Evolutionary conservation across 148 eudicot genomes (phyloP), one percentile per base, ranked within the genome.

Genomic region (Talinum fruticosum): DNA sequence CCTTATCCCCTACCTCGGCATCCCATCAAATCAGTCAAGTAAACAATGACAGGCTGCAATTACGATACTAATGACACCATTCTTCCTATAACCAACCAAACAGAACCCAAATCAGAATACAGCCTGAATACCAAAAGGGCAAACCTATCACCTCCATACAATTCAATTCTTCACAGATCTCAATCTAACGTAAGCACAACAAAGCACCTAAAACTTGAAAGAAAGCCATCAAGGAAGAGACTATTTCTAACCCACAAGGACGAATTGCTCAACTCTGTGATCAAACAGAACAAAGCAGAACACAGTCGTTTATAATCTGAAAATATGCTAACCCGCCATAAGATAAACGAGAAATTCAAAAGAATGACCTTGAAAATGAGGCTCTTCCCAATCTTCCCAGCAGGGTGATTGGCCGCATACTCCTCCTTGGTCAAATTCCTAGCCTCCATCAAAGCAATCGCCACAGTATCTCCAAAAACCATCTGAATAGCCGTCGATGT

Each of bases 401-500:
- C 98, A 2, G 98, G 99, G 74, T 96, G 97, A 82, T 96, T 96
- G 15, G 93, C 84, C 1, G 99, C 98, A 61, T 96, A 96, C 82
- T 89, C 90, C 33, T 96, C 90, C 81, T 71, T 89, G 1, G 79
- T 96, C 90, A 96, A 87, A 77, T 84, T 88, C 86, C 90, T 87
- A 1, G 98, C 98, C 23, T 82, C 86, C 98, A 96, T 96, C 83
- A 96, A 78, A 5, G 97, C 98, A 41, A 96, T 85, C 3, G 99
- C 97, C 57, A 96, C 98, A 0, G 98, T 96, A 64, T 93, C 97
- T 61, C 99, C 98, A 65, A 96, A 96, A 45, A 96, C 97, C 99
- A 93, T 96, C 89, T 96, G 99, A 68, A 96, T 96, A n/a, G 99
- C 97, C 1, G 98, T 93, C 0, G 98, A 93, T 3, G 97, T 96